Percentiles rank a stretch among this genome's conserved stretches.
Evolutionary conservation across 164 flowering plant species (phyloP).

Genomic region (Dillenia turbinata): DNA sequence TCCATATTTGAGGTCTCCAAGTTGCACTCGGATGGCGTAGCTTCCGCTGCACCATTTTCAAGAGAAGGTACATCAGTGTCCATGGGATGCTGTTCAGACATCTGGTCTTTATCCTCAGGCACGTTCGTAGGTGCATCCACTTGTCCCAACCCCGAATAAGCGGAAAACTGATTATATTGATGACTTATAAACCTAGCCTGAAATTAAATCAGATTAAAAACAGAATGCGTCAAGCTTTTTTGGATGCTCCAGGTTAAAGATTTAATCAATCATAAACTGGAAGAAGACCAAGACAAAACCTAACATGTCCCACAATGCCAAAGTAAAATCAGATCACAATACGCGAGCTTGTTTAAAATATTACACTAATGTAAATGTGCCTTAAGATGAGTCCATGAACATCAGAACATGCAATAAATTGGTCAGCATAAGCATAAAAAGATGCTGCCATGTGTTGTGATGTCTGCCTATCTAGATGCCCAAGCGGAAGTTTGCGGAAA

Average conservation of each 20-base stretch:
- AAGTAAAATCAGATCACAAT: neutral
- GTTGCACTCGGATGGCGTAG: constrained; percentile 6
- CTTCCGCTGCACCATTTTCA: constrained; percentile 7
- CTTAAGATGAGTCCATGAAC: too few species aligned
- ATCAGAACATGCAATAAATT: too few species aligned
- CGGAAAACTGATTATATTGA: constrained; percentile 15
- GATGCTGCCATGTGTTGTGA: too few species aligned
- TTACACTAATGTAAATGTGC: too few species aligned
- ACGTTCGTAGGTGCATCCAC: constrained; percentile 9
- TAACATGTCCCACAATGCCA: neutral
- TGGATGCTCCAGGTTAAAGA: neutral
- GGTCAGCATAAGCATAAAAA: too few species aligned
- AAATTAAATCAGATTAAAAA: neutral
- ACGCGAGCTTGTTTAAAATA: neutral
- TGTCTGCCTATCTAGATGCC: too few species aligned
- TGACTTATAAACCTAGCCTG: constrained; percentile 27
- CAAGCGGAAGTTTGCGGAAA: neutral
- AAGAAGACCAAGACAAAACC: neutral
- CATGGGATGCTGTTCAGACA: constrained; percentile 6
- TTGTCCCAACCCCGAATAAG: constrained; percentile 19
- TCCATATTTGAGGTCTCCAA: constrained; percentile 12
- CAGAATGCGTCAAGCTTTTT: too few species aligned
- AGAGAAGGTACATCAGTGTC: constrained; percentile 4
- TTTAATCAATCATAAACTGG: neutral
- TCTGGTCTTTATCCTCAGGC: constrained; percentile 10